Evolutionary conservation across 805 yeast species (phyloP), one percentile per base, ranked within the genome.

Genomic region (Tetrapisispora nanseiensis): DNA sequence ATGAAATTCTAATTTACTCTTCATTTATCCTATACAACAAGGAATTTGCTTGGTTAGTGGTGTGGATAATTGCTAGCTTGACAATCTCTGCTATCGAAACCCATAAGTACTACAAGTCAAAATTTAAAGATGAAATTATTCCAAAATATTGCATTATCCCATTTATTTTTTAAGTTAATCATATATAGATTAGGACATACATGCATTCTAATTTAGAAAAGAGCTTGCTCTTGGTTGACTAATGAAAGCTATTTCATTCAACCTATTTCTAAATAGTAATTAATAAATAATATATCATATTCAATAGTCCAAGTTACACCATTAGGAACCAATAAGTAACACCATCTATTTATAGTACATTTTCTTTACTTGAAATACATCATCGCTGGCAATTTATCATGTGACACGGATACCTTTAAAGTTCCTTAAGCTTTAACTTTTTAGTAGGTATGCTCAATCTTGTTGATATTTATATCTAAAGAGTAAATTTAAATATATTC

Each of bases 1-100:
- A 80, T 56, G 94, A 83, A 54, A 63, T 79, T 6, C 22, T 71
- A 28, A 69, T 83, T 2, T 83, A 83, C 50, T 36, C 64, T 0
- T 53, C 71, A 1, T 48, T 66, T 1, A 16, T 42, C 6, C 9
- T 51, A 24, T 44, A 46, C 46, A 37, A 44, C 49, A 9, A n/a
- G 2, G 57, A 50, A 38, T 52, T 51, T 29, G 3, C 42, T 3
- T 54, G 55, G 56, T 53, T 48, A 11, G 44, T 53, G 40, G 43
- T 56, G 3, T 67, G 68, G 63, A 63, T 63, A 0, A 33, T 54
- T 10, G 57, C 65, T 10, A 81, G 78, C 54, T 61, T 82, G n/a
- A 52, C 73, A 0, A 65, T 74, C 2, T 75, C 84, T 16, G 74
- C 86, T 1, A 45, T 67, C 6, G 80, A 78, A 49, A 69, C 78